phyloP scores from a whole-genome alignment of 352 stramenopile species.

The Phytophthora uliginosa region DNA sequence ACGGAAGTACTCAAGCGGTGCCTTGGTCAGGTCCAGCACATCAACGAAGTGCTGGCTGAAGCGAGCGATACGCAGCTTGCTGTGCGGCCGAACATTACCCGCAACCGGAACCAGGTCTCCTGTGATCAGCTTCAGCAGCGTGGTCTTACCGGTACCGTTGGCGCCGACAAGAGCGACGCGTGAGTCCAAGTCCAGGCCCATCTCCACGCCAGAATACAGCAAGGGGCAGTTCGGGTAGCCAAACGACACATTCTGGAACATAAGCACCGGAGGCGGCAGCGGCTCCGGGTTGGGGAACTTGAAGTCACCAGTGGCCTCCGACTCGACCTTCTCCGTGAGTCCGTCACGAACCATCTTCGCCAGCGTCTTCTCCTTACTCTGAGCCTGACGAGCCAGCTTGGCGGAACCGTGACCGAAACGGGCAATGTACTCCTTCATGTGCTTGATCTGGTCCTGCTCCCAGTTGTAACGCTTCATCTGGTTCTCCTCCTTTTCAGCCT shows the following conservation, averaged over 20 bases:
- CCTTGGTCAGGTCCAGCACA: slow-evolving; percentile 96
- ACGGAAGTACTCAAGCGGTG: slow-evolving; percentile 98
- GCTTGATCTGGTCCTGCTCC: slow-evolving; percentile 98
- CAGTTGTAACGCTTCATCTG: slow-evolving; percentile 99
- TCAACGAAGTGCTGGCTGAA: slow-evolving; percentile 99
- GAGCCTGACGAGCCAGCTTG: slow-evolving; percentile 98
- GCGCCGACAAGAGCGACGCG: slow-evolving; percentile 97
- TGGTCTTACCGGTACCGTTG: slow-evolving; percentile 98
- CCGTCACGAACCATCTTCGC: slow-evolving; percentile 98
- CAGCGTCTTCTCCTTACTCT: slow-evolving; percentile 99
- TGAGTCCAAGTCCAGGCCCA: slow-evolving; percentile 98
- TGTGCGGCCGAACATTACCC: slow-evolving; percentile 97
- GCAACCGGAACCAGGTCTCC: slow-evolving; percentile 94
- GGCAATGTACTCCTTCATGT: slow-evolving; percentile 99
- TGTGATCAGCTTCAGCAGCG: slow-evolving; percentile 98
- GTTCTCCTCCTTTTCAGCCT: slow-evolving; percentile 98
- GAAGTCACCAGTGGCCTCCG: slow-evolving; percentile 93
- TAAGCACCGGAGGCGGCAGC: slow-evolving; percentile 96
- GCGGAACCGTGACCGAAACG: slow-evolving; percentile 98
- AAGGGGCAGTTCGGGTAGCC: slow-evolving; percentile 94
- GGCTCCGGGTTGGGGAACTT: slow-evolving; percentile 98
- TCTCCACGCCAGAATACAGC: slow-evolving; percentile 95
- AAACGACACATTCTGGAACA: slow-evolving; percentile 98
- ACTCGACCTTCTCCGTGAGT: slow-evolving; percentile 95
- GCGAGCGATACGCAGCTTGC: slow-evolving; percentile 96